These are phyloP conservation scores for Leucogyrophana mollusca DNA, from an alignment of 768 basidiomycete genomes.

Conservation along the genomic window DNA sequence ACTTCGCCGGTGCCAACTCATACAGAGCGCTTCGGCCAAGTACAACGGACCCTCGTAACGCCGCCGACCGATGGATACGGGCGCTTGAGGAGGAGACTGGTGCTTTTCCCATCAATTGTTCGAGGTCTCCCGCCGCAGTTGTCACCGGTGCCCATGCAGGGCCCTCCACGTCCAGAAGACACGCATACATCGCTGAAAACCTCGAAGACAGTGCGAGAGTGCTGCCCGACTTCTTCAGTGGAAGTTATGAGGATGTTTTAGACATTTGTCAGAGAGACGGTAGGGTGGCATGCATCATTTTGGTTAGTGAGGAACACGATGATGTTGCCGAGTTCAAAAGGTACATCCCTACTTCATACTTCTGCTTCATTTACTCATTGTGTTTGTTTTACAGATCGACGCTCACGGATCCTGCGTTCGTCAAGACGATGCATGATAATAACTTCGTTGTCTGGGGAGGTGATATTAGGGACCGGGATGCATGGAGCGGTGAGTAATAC, in stretches of 20 bases:
- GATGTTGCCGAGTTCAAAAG: constrained; percentile 85
- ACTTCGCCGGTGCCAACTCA: constrained; percentile 48
- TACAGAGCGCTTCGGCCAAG: constrained; percentile 39
- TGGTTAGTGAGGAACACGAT: constrained; percentile 91
- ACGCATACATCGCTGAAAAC: constrained; percentile 24
- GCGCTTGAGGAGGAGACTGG: constrained; percentile 86
- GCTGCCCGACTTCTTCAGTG: constrained; percentile 79
- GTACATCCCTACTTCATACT: constrained; percentile 33
- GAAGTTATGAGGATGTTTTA: constrained; percentile 80
- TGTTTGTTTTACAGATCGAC: constrained; percentile 52
- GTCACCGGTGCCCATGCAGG: constrained; percentile 37
- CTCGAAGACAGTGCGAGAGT: constrained; percentile 41
- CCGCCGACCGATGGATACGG: constrained; percentile 74
- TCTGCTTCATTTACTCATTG: neutral
- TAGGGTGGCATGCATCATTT: constrained; percentile 74
- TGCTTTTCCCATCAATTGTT: constrained; percentile 55
- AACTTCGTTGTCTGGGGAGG: constrained; percentile 89
- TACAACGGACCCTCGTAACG: constrained; percentile 44
- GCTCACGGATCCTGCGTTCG: constrained; percentile 69
- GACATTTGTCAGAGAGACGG: constrained; percentile 66
- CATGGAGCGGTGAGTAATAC: constrained; percentile 62
- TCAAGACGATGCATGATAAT: constrained; percentile 68
- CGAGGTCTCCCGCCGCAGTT: constrained; percentile 32
- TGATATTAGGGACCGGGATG: constrained; percentile 79
- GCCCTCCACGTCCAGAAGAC: constrained; percentile 43